Base-by-base conservation (phyloP, 164 flowering plant species). In the Magnolia sinica region DNA sequence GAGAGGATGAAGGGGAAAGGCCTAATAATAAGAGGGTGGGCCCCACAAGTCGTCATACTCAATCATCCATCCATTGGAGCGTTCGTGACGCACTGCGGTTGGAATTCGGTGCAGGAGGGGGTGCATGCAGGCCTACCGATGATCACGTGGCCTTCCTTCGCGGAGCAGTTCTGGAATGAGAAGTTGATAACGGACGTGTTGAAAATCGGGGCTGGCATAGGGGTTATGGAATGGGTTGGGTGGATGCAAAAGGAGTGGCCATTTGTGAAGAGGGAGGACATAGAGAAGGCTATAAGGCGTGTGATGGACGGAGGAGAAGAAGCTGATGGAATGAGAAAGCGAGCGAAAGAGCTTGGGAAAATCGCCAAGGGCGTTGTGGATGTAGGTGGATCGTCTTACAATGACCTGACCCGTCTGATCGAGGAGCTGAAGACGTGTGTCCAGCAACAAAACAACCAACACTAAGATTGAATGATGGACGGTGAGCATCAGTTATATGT, bases 41-140 rank as follows among this genome's bases (percentile, higher is more conserved):
- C 93, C 0, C 96, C 93, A 0, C 93, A 91, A 66, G 80, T 87
- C 6, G 73, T 85, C 23, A 89, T 91, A 3, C 79, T 91, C 37
- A 79, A 87, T 1, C 92, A 90, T 75, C 82, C 76, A 0, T 76
- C 92, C 1, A 68, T 87, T 0, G 84, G 90, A 70, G 92, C 88
- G 45, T 88, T 91, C 73, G 66, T 91, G 67, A 91, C 90, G 1
- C 95, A 89, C 65, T 89, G 89, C 27, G 90, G 92, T 0, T 91
- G 95, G 95, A 91, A 91, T 79, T 91, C 93, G 1, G 82, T 90
- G 0, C 49, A 86, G 18, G 96, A 91, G 80, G 89, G 84, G 3
- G 65, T 86, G 0, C 73, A 81, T 23, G 74, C 87, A 0, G 90
- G 91, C 0, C 79, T 90, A 66, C 93, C 93, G 3, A 81, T 90